Conservation (phyloP, 1,139 yeast species). For the Geotrichum carabidarum region DNA sequence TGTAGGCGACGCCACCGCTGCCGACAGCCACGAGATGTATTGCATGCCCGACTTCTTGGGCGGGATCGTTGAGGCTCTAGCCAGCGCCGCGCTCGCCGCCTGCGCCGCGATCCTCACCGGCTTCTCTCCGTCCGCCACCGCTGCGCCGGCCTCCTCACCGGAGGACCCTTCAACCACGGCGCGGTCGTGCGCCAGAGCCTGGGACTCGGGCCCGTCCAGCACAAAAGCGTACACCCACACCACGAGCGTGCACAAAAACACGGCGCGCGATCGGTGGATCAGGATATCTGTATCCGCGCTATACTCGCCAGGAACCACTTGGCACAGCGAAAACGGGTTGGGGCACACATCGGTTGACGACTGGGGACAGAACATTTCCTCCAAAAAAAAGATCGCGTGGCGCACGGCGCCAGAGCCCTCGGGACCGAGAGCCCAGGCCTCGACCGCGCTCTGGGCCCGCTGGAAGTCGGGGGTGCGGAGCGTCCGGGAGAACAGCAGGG, state of each 20-base stretch:
- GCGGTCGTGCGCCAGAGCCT: conserved; percentile 19
- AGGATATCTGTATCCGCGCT: conserved; percentile 51
- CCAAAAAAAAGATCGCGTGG: conserved; percentile 31
- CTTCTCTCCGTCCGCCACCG: too few relatives aligned
- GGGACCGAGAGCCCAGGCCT: conserved; percentile 9
- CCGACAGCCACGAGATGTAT: conserved; percentile 9
- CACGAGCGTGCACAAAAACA: conserved; percentile 50
- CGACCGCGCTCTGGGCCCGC: neutral
- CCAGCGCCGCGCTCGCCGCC: conserved; percentile 1
- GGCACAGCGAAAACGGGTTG: conserved; percentile 11
- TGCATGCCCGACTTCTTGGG: conserved; percentile 5
- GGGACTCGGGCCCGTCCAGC: conserved; percentile 52
- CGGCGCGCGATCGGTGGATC: conserved; percentile 52
- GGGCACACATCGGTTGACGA: conserved; percentile 15
- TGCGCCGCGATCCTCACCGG: neutral
- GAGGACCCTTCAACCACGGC: too few relatives aligned
- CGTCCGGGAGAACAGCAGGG: conserved; percentile 49
- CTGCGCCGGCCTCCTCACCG: too few relatives aligned
- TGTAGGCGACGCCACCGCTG: conserved; percentile 1
- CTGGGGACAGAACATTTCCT: conserved; percentile 28
- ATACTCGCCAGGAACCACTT: conserved; percentile 37
- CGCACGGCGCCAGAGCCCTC: conserved; percentile 12
- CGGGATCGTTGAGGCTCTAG: neutral
- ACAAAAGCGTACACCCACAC: conserved; percentile 56
- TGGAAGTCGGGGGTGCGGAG: conserved; percentile 40